These are phyloP conservation scores for Trichophyton schoenleinii DNA, from an alignment of 2,329 filamentous ascomycete genomes.

Conservation along the genomic window DNA sequence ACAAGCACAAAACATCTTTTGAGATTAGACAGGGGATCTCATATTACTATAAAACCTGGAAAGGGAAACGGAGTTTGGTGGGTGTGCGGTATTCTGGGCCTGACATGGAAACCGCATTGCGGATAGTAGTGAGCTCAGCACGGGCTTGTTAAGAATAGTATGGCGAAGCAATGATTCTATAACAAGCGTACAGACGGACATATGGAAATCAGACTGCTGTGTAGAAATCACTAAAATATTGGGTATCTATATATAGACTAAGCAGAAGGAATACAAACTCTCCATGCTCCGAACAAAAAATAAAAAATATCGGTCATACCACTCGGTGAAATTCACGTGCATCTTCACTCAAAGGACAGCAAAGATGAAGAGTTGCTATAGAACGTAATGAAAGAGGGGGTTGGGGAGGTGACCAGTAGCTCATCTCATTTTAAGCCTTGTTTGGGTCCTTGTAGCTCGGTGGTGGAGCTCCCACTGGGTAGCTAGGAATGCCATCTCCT, in stretches of 20 bases:
- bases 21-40: background rate
- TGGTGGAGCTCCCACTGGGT: background rate
- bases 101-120: background rate
- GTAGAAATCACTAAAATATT: no score
- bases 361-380: no score
- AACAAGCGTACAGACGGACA: background rate
- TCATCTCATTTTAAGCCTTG: background rate
- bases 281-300: no score
- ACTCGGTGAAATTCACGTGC: no score
- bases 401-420: no score
- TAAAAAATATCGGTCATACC: no score
- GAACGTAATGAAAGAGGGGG: no score
- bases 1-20: background rate
- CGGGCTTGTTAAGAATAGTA: background rate
- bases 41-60: background rate
- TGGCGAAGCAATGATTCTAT: background rate
- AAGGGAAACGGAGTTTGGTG: background rate
- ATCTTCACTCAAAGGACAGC: no score
- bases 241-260: no score
- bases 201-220: background rate
- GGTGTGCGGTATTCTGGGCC: background rate
- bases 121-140: background rate
- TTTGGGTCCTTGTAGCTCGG: background rate
- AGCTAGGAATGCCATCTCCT: background rate
- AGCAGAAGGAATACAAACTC: no score